Evolutionary conservation across 2,329 filamentous ascomycete genomes (phyloP).

Genomic region (Thermothelomyces thermophilus): DNA sequence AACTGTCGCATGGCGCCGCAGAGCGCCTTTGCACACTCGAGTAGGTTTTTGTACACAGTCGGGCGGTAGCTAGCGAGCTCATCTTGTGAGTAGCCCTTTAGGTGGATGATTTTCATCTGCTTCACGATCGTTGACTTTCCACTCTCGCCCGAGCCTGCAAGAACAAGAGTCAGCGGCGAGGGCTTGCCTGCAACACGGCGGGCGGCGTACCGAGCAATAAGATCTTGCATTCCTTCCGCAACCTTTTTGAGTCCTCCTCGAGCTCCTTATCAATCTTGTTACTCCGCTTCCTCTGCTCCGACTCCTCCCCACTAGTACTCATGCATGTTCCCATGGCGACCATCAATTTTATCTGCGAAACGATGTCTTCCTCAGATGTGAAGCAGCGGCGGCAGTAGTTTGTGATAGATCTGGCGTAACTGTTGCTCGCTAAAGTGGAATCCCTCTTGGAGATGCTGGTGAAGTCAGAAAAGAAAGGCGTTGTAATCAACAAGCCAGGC

Average conservation of each 20-base stretch:
- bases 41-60: constrained; percentile 95
- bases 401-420: no score
- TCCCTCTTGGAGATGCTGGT: no score
- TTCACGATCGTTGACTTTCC: constrained; percentile 99
- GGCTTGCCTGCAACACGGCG: neutral
- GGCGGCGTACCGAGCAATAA: constrained; percentile 71
- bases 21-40: constrained; percentile 92
- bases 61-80: constrained; percentile 90
- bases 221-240: constrained; percentile 98
- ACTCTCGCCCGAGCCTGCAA: constrained; percentile 90
- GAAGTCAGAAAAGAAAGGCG: neutral
- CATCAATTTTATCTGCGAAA: constrained; percentile 8
- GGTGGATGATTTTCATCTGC: constrained; percentile 99
- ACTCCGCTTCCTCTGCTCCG: constrained; percentile 91
- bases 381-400: neutral
- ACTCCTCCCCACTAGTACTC: constrained; percentile 80
- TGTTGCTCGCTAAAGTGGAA: no score
- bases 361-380: neutral
- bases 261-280: constrained; percentile 90
- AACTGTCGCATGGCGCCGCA: constrained; percentile 91
- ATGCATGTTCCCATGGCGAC: constrained; percentile 84
- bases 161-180: neutral
- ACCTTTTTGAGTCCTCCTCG: constrained; percentile 86
- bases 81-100: constrained; percentile 93
- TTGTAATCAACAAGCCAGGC: neutral